Evolutionary conservation across 2,329 filamentous ascomycete genomes (phyloP), one percentile per base, ranked within the genome.

Genomic region (Apiospora phragmitis): DNA sequence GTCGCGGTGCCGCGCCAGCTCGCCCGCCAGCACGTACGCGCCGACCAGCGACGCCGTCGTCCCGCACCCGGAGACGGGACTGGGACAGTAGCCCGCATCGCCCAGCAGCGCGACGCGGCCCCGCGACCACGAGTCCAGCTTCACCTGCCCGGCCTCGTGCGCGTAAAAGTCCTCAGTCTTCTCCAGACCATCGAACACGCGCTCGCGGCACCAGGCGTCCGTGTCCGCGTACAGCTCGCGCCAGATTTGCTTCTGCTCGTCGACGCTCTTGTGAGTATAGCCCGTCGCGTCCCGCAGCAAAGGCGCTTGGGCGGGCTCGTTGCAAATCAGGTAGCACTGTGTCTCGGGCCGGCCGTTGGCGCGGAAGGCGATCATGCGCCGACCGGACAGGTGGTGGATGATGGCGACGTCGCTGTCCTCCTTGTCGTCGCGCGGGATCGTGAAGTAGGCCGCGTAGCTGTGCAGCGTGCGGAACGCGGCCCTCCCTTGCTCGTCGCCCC

Each of bases 21-120:
- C 88, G 1, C 89, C 89, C 0, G 88, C 88, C 4, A 91, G 80
- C 2, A 89, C 78, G 74, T 90, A 91, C 0, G 87, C 86, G 0
- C 85, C 85, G 0, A 86, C 75, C 0, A 90, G 74, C 0, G 84
- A 83, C 0, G 81, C 74, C 1, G 84, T 85, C 0, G 86, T 88
- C 0, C 88, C 88, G 79, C 86, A 83, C 0, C 88, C 89, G 0
- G 84, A 85, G 4, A 85, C 72, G 0, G 84, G 82, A 0, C 83
- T 82, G 0, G 87, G 86, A 32, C 83, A 85, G 73, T 84, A 86
- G 0, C 79, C 87, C 1, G 89, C 86, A 72, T 91, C 88, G 0
- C 88, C 89, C 0, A 90, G 68, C 0, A 89, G 79, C 1, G 81
- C 83, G 3, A 89, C 82, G 0, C 87, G 83, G 0, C 85, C 84